Conservation (phyloP, 1,139 yeast genomes). For the Geotrichum fermentans region DNA sequence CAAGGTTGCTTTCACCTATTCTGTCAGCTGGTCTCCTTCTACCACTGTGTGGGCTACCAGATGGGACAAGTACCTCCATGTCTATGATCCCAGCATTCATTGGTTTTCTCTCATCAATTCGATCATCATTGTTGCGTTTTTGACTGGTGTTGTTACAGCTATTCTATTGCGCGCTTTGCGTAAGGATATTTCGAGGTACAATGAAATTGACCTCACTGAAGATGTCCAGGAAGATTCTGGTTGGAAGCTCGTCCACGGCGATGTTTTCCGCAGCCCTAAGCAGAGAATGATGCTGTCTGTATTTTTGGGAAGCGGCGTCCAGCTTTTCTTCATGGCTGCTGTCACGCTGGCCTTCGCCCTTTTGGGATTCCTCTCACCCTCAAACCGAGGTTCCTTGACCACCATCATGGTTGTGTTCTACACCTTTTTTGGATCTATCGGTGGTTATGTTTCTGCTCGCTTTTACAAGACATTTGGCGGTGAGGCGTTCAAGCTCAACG, state of each 20-base stretch:
- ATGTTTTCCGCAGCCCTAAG: constrained; percentile 82
- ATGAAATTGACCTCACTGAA: constrained; percentile 74
- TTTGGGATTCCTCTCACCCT: constrained; percentile 85
- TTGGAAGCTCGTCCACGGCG: constrained; percentile 96
- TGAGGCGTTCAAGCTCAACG: constrained; percentile 81
- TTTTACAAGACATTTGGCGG: constrained; percentile 89
- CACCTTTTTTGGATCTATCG: constrained; percentile 71
- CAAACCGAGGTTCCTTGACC: constrained; percentile 88
- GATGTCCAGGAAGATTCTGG: constrained; percentile 93
- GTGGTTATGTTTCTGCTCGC: constrained; percentile 82
- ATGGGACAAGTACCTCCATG: constrained; percentile 95
- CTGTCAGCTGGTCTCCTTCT: constrained; percentile 62
- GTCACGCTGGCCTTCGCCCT: constrained; percentile 78
- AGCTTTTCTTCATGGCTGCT: constrained; percentile 70
- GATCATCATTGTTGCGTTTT: constrained; percentile 68
- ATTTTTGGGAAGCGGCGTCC: constrained; percentile 83
- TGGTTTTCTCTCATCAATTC: constrained; percentile 91
- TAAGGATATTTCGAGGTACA: constrained; percentile 81
- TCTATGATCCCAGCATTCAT: constrained; percentile 86
- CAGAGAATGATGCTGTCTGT: constrained; percentile 69
- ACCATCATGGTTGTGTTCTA: constrained; percentile 84
- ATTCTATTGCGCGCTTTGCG: constrained; percentile 74
- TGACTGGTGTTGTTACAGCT: constrained; percentile 76
- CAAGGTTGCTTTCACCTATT: constrained; percentile 55
- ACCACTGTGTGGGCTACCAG: constrained; percentile 93